A percentile compares a stretch with the other conserved stretches of the same genome.
phyloP scores from a whole-genome alignment of 2,329 filamentous ascomycete genomes.

The Colletotrichum sp. region DNA sequence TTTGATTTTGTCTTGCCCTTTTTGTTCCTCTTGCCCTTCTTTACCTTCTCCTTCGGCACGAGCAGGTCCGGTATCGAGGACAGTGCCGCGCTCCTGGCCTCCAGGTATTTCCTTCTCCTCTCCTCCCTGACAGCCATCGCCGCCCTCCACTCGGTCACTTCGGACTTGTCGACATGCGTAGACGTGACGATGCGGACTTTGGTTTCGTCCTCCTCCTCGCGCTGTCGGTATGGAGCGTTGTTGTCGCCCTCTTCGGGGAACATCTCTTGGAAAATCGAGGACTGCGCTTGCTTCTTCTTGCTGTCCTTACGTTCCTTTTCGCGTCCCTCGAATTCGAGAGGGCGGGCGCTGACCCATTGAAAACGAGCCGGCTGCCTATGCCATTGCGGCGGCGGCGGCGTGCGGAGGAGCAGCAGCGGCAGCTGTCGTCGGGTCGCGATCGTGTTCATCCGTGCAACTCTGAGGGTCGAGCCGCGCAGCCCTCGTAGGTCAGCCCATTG shows the following conservation, averaged over 20 bases:
- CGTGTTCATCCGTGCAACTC: constrained; percentile 18
- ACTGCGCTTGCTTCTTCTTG: not conserved
- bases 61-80: not conserved
- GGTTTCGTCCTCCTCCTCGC: not conserved
- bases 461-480: constrained; percentile 13
- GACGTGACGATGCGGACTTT: constrained; percentile 16
- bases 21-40: not conserved
- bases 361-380: not conserved
- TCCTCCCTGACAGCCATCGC: not conserved
- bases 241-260: not conserved
- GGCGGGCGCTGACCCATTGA: not conserved
- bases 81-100: not conserved
- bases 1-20: not conserved
- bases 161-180: not conserved
- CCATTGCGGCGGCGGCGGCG: not conserved
- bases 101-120: not conserved
- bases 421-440: constrained; percentile 13
- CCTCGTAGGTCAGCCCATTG: constrained; percentile 22
- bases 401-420: not conserved
- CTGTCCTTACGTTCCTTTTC: not conserved
- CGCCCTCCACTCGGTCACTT: not conserved
- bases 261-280: constrained; percentile 13
- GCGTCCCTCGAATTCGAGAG: not conserved
- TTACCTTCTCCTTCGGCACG: not conserved
- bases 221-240: not conserved